Percentiles rank a stretch among this genome's conserved stretches.
Evolutionary conservation across 2,329 filamentous ascomycete species (phyloP).

Genomic region (Paecilomyces niveus): DNA sequence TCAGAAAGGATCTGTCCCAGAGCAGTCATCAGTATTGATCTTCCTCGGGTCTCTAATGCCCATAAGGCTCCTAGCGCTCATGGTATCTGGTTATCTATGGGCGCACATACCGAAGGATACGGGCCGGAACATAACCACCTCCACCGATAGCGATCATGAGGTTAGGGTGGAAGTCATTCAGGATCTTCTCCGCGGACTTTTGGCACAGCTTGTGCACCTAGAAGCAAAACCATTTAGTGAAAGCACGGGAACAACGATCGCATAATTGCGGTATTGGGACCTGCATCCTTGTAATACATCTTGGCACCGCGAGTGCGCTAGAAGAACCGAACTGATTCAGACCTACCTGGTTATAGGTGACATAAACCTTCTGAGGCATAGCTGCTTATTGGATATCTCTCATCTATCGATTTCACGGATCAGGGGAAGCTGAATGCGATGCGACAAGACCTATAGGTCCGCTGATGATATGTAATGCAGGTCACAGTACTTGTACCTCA

Average conservation of each 20-base stretch:
- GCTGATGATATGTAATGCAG: background rate
- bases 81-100: background rate
- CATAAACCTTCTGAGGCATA: constrained; percentile 80
- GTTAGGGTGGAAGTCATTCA: constrained; percentile 80
- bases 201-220: constrained; percentile 98
- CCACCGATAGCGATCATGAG: constrained; percentile 98
- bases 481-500: background rate
- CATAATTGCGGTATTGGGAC: background rate
- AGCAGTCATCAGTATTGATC: constrained; percentile 3
- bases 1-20: constrained; percentile 70
- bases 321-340: background rate
- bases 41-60: background rate
- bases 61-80: background rate
- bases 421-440: background rate
- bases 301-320: background rate
- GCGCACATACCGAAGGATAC: constrained; percentile 67
- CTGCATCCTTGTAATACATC: background rate
- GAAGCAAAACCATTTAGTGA: constrained; percentile 4
- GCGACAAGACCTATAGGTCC: background rate
- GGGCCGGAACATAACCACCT: constrained; percentile 92
- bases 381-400: constrained; percentile 24
- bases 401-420: background rate
- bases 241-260: background rate
- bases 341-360: constrained; percentile 84
- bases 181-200: constrained; percentile 70